Conservation (phyloP, 2,329 filamentous ascomycete species). For the Ophiostoma novo-ulmi region DNA sequence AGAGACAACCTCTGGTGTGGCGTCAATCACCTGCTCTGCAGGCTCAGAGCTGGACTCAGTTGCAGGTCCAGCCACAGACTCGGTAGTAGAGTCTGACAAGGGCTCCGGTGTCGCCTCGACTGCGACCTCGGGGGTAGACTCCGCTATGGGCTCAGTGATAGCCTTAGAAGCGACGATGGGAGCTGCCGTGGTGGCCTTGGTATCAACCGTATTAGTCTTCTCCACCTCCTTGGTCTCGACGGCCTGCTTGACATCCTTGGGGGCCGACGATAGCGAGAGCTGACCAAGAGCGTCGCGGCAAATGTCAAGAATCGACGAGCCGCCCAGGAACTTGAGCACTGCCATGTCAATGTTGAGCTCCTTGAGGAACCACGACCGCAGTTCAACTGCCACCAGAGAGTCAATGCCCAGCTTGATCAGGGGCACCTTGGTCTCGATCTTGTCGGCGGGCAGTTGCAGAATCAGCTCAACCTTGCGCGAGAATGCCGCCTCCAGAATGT, state of each 20-base stretch:
- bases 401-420: conserved; percentile 38
- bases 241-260: not conserved
- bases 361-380: conserved; percentile 40
- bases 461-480: conserved; percentile 24
- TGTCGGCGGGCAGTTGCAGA: conserved; percentile 22
- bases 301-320: conserved; percentile 24
- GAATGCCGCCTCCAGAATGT: conserved; percentile 21
- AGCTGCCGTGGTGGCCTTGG: not conserved
- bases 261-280: conserved; percentile 15
- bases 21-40: not conserved
- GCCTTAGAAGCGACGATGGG: not conserved
- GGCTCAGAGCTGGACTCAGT: conserved; percentile 1
- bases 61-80: not conserved
- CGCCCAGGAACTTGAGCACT: conserved; percentile 37
- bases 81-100: not conserved
- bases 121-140: not conserved
- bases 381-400: conserved; percentile 42
- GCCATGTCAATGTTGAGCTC: conserved; percentile 35
- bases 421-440: conserved; percentile 26
- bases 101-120: not conserved
- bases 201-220: not conserved
- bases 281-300: conserved; percentile 24
- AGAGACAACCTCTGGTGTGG: not conserved
- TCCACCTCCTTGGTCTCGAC: not conserved
- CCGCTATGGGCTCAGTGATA: not conserved